Evolutionary conservation across 805 yeast species (phyloP).

Genomic region (Suhomyces sp.): DNA sequence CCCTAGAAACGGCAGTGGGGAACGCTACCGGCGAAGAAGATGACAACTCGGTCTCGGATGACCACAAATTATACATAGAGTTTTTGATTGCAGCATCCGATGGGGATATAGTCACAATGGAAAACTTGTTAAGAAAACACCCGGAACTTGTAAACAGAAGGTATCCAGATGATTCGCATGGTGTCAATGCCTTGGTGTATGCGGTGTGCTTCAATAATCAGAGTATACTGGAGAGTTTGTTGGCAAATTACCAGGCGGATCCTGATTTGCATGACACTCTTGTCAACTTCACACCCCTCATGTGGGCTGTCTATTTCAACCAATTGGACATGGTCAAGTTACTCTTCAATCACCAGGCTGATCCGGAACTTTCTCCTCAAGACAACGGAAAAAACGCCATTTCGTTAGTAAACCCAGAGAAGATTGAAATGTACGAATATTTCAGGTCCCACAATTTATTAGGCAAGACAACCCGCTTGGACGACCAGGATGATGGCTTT

Average conservation of each 20-base stretch:
- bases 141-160: constrained; percentile 21
- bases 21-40: constrained; percentile 1
- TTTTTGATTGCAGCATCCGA: constrained; percentile 35
- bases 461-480: constrained; percentile 2
- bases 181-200: constrained; percentile 42
- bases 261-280: constrained; percentile 51
- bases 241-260: constrained; percentile 44
- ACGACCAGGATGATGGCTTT: constrained; percentile 11
- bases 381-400: constrained; percentile 49
- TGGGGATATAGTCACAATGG: constrained; percentile 38
- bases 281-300: constrained; percentile 60
- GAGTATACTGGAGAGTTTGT: constrained; percentile 46
- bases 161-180: constrained; percentile 27
- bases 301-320: constrained; percentile 81
- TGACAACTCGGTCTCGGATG: constrained; percentile 2
- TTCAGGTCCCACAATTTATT: constrained; percentile 51
- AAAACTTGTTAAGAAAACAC: constrained; percentile 21
- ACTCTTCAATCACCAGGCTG: constrained; percentile 64
- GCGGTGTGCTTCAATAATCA: constrained; percentile 55
- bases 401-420: constrained; percentile 55
- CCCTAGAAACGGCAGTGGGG: not conserved
- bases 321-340: constrained; percentile 54
- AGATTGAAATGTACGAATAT: constrained; percentile 53
- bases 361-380: constrained; percentile 44
- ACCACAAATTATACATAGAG: constrained; percentile 16